Conservation (phyloP, 2,329 filamentous ascomycete genomes). For the Acrocalymma vagum region DNA sequence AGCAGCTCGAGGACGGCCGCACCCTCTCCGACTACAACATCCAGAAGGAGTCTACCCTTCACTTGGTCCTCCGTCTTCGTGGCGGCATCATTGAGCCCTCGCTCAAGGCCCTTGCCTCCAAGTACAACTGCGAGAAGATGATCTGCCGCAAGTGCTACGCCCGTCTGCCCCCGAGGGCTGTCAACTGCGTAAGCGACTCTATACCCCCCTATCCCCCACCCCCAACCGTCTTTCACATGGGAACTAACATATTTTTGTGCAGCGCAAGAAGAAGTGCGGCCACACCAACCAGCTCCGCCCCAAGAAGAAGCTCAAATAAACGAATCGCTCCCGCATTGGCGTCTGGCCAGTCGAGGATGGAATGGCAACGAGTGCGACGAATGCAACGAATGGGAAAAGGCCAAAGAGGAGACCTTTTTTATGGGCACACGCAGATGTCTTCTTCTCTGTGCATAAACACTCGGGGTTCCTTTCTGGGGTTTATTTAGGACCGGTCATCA, state of each 20-base stretch:
- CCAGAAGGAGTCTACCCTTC: conserved; percentile 99
- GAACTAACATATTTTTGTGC: conserved; percentile 27
- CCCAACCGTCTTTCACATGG: not conserved
- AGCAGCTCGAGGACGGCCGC: conserved; percentile 98
- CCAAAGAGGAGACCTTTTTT: conserved; percentile 33
- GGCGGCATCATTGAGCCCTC: conserved; percentile 98
- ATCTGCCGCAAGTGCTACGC: conserved; percentile 99
- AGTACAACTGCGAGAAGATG: conserved; percentile 99
- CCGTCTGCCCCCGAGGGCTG: conserved; percentile 95
- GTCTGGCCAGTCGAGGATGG: conserved; percentile 42
- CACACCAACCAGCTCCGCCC: conserved; percentile 99
- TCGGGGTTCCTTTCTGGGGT: conserved; percentile 32
- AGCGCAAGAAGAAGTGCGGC: conserved; percentile 94
- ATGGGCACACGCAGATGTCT: conserved; percentile 35
- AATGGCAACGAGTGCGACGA: conserved; percentile 42
- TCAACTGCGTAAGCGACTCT: conserved; percentile 77
- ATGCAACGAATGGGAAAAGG: conserved; percentile 39
- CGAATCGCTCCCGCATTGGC: conserved; percentile 49
- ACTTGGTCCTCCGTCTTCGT: conserved; percentile 97
- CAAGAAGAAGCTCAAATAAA: conserved; percentile 99
- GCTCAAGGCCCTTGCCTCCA: conserved; percentile 96
- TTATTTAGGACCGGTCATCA: conserved; percentile 33
- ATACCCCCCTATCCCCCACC: not conserved
- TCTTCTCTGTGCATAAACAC: conserved; percentile 36
- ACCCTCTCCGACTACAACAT: conserved; percentile 99